A percentile compares a stretch with the other conserved stretches of the same genome.
Conservation (phyloP, 2,329 filamentous ascomycete genomes). For the Aspergillus persii region DNA sequence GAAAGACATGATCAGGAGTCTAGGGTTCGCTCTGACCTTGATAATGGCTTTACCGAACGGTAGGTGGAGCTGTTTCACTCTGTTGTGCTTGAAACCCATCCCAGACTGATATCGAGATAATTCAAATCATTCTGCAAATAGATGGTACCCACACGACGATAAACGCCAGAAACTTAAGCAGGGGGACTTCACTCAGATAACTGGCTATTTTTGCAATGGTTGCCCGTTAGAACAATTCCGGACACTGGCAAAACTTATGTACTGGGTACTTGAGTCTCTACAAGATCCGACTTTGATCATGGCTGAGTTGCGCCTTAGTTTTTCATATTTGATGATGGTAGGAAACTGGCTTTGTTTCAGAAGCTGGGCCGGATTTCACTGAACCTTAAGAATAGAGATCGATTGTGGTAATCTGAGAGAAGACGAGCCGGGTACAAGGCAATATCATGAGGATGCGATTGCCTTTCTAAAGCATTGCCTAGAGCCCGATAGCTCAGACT, state of each 20-base stretch:
- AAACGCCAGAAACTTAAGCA: background rate
- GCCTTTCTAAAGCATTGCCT: background rate
- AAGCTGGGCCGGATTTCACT: background rate
- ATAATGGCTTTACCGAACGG: background rate
- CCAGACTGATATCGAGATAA: no score
- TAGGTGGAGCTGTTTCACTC: background rate
- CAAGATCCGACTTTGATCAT: background rate
- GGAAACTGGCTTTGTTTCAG: background rate
- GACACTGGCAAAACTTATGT: background rate
- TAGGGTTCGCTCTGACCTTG: background rate
- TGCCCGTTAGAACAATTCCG: background rate
- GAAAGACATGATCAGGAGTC: background rate
- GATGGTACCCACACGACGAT: background rate
- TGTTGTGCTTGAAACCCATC: no score
- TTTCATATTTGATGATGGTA: background rate
- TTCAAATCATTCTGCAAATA: background rate
- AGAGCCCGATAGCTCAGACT: background rate
- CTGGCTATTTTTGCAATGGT: background rate
- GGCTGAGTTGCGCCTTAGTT: background rate
- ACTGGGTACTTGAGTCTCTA: background rate
- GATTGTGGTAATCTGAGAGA: background rate
- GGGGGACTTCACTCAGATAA: background rate
- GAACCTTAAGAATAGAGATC: background rate
- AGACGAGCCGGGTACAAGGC: background rate
- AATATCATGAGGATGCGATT: background rate